These are phyloP conservation scores for Persicaria maculosa DNA, from an alignment of 148 eudicot species.

Conservation along the genomic window DNA sequence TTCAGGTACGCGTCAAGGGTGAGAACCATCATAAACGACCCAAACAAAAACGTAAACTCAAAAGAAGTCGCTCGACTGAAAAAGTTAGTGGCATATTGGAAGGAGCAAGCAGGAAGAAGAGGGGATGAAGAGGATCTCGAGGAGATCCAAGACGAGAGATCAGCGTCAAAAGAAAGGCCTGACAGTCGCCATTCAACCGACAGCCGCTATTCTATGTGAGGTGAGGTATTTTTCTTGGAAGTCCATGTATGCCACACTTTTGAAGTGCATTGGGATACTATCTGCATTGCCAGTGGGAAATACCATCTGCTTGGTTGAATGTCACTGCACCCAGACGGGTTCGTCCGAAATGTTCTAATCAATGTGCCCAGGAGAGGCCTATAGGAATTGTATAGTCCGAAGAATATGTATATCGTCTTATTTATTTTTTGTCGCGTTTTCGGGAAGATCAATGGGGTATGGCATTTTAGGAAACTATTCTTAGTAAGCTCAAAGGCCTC, in stretches of 20 bases:
- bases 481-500: slow-evolving; percentile 10
- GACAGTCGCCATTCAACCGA: slow-evolving; percentile 62
- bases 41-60: slow-evolving; percentile 83
- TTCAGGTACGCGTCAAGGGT: slow-evolving; percentile 94
- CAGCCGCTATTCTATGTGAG: slow-evolving; percentile 15
- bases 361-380: not conserved
- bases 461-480: slow-evolving; percentile 2
- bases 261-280: not conserved
- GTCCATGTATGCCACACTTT: slow-evolving; percentile 1
- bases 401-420: slow-evolving; percentile 11
- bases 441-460: slow-evolving; percentile 1
- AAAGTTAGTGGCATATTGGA: slow-evolving; percentile 80
- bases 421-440: not conserved
- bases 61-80: slow-evolving; percentile 93
- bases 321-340: not conserved
- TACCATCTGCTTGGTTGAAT: slow-evolving; percentile 6
- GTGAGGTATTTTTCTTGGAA: not conserved
- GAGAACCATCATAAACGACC: slow-evolving; percentile 85
- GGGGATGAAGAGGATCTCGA: slow-evolving; percentile 88
- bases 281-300: not conserved
- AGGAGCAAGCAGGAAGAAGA: slow-evolving; percentile 87
- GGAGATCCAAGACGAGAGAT: slow-evolving; percentile 86
- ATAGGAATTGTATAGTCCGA: slow-evolving; percentile 14
- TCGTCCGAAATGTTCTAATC: not conserved
- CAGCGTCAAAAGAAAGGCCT: slow-evolving; percentile 36